Base-by-base conservation (phyloP, 1,284 basidiomycete species). In the Dichomitus squalens region DNA sequence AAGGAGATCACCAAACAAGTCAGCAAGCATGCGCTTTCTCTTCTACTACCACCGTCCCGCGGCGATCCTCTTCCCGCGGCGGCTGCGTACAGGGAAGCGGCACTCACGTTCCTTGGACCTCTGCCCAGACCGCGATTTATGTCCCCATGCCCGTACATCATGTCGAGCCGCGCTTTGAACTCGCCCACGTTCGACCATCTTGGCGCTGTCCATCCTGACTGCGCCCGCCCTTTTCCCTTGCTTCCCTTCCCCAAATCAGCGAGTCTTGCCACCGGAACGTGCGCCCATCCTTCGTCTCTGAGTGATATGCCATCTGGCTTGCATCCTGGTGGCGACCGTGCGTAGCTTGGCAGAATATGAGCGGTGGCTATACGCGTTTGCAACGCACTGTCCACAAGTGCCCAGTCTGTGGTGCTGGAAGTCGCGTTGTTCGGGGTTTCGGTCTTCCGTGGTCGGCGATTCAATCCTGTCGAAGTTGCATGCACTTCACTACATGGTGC, bases 81-180 rank as follows among this genome's bases (percentile, higher is more conserved):
- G 41, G 16, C 34, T 5, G 33, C 21, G 23, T 34, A 27, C 8
- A 47, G 25, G 33, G 16, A 21, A 43, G 11, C 44, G 27, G 14
- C 47, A 59, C 58, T 60, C 47, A 66, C 67, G 34, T 59, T 57
- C 52, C 36, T 61, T 23, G 66, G 66, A 27, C 54, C 55, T 27
- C 51, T 59, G 31, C 61, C 53, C 36, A 64, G 46, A 5, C 64
- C 66, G 7, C 65, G 52, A 14, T 62, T 59, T 52, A 69, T 61
- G 36, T 64, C 58, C 11, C 66, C 68, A 9, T 59, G 60, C 9
- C 68, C 68, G 40, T 66, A 64, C 31, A 59, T 52, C 16, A 12
- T 25, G 52, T 69, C 66, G 50, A 68, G 41, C 33, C 63, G 55
- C 34, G 59, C 60, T 55, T 68, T 68, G 58, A 68, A 64, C 53